Conservation (phyloP, 331 rosid species). For the Phaseolus coccineus region DNA sequence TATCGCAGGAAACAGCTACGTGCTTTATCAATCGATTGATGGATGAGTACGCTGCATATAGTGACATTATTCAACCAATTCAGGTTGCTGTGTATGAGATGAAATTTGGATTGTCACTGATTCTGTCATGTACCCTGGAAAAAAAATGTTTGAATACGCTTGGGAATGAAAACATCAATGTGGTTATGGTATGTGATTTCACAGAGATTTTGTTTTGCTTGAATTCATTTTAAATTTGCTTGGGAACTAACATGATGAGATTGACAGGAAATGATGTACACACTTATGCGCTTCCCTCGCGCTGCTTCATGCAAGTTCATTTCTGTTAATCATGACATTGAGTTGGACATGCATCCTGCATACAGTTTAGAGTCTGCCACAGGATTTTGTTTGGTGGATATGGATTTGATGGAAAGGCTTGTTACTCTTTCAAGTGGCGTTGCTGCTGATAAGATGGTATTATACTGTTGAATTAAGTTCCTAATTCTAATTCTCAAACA, state of each 20-base stretch:
- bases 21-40: constrained; percentile 70
- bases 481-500: not conserved
- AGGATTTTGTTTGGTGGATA: constrained; percentile 47
- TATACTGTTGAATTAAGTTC: constrained; percentile 9
- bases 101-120: constrained; percentile 80
- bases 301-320: constrained; percentile 55
- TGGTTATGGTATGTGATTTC: constrained; percentile 59
- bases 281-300: constrained; percentile 80
- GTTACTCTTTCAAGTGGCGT: constrained; percentile 55
- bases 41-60: constrained; percentile 57
- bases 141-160: constrained; percentile 48
- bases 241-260: constrained; percentile 42
- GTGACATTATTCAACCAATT: constrained; percentile 85
- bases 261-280: constrained; percentile 71
- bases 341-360: constrained; percentile 50
- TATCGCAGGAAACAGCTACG: constrained; percentile 70
- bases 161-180: constrained; percentile 51
- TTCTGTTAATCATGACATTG: constrained; percentile 49
- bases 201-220: constrained; percentile 19
- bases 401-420: constrained; percentile 60
- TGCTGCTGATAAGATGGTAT: constrained; percentile 52
- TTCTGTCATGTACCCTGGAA: constrained; percentile 61
- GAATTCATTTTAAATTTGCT: constrained; percentile 25
- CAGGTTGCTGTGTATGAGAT: constrained; percentile 93
- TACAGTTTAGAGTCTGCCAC: constrained; percentile 47